Conservation (phyloP, 2,329 filamentous ascomycete genomes). For the Trichoderma brevicompactum region DNA sequence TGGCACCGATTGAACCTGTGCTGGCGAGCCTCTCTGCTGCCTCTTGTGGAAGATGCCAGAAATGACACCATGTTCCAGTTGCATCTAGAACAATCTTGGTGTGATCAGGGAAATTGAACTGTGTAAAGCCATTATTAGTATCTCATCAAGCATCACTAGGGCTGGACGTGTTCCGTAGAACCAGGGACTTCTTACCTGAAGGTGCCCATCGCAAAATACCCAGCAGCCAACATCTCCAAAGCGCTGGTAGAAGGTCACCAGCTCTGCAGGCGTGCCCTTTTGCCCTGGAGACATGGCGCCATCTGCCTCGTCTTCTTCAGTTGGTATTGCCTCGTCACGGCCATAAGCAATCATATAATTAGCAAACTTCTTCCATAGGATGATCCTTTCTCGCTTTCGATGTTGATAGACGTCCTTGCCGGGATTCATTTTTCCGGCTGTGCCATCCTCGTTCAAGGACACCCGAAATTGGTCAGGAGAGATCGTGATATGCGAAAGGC, state of each 20-base stretch:
- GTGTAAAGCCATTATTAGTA: slow-evolving; percentile 34
- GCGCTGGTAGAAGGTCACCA: slow-evolving; percentile 81
- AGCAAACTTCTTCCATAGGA: slow-evolving; percentile 74
- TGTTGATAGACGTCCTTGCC: slow-evolving; percentile 69
- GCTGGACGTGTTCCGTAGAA: background rate
- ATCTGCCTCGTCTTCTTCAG: slow-evolving; percentile 51
- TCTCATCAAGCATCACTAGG: background rate
- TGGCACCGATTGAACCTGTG: slow-evolving; percentile 69
- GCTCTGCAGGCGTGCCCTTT: slow-evolving; percentile 51
- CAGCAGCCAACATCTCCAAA: slow-evolving; percentile 81
- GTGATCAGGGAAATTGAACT: slow-evolving; percentile 89
- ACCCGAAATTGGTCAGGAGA: slow-evolving; percentile 66
- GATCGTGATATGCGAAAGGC: slow-evolving; percentile 66
- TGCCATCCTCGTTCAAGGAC: slow-evolving; percentile 59
- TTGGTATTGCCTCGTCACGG: slow-evolving; percentile 63
- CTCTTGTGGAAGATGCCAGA: slow-evolving; percentile 74
- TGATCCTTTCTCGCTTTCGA: slow-evolving; percentile 67
- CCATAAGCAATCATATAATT: slow-evolving; percentile 77
- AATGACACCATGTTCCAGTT: slow-evolving; percentile 75
- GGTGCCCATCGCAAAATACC: slow-evolving; percentile 78
- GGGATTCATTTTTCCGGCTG: slow-evolving; percentile 63
- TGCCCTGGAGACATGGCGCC: slow-evolving; percentile 46
- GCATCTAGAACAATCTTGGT: slow-evolving; percentile 81
- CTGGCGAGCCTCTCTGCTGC: slow-evolving; percentile 68
- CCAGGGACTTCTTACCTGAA: slow-evolving; percentile 60